Evolutionary conservation across 2,329 filamentous ascomycete species (phyloP).

Genomic region (Tolypocladium inflatum): DNA sequence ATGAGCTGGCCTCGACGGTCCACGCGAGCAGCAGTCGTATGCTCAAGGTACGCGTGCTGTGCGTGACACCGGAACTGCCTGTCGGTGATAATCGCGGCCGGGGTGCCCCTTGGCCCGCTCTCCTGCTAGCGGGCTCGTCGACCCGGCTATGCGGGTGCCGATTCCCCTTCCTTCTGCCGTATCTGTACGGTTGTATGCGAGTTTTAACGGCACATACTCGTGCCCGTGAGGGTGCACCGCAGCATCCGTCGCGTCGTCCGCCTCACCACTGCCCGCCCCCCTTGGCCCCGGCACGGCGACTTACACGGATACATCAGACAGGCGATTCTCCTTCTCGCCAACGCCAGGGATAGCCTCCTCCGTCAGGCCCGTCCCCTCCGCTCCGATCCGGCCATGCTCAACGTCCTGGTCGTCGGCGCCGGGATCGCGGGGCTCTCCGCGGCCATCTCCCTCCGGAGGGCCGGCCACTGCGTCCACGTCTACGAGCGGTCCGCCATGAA

Average conservation of each 20-base stretch:
- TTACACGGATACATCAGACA: neutral
- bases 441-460: slow-evolving; percentile 21
- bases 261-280: neutral
- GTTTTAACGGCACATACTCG: neutral
- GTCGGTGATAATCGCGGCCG: neutral
- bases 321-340: too few species aligned
- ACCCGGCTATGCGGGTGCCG: neutral
- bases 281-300: neutral
- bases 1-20: neutral
- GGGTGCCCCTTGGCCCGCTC: neutral
- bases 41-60: neutral
- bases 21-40: too few species aligned
- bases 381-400: slow-evolving; percentile 10
- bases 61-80: neutral
- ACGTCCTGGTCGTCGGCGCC: slow-evolving; percentile 23
- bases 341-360: neutral
- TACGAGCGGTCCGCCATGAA: slow-evolving; percentile 27
- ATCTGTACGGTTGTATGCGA: neutral
- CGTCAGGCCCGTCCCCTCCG: too few species aligned
- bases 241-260: neutral
- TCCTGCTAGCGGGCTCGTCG: neutral
- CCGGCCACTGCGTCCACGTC: slow-evolving; percentile 22
- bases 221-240: neutral
- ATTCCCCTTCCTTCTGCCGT: neutral
- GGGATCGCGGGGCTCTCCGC: slow-evolving; percentile 26